A percentile compares a stretch with the other conserved stretches of the same genome.
Conservation (phyloP, 139 green algal species). For the Limnomonas spitsbergensis region DNA sequence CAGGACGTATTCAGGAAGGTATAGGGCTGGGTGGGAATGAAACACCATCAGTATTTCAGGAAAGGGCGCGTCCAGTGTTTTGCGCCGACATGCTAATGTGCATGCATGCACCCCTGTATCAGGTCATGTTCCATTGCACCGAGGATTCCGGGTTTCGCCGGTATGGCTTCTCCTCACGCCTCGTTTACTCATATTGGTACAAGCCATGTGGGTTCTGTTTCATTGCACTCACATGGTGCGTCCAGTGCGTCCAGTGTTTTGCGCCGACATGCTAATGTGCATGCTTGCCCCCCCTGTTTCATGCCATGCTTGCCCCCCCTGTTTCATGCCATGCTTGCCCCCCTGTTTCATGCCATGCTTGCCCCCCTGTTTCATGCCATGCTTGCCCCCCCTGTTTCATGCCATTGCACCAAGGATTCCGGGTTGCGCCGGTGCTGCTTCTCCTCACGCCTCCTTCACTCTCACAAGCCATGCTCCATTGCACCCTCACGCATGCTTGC, state of each 20-base stretch:
- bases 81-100: background rate
- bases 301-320: background rate
- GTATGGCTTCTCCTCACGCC: too few species aligned
- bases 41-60: background rate
- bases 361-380: too few species aligned
- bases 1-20: slow-evolving; percentile 24
- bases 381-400: too few species aligned
- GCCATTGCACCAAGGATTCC: background rate
- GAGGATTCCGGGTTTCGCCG: background rate
- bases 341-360: too few species aligned
- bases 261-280: background rate
- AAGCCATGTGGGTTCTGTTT: too few species aligned
- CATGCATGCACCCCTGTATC: background rate
- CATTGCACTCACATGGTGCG: too few species aligned
- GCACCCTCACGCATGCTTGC: background rate
- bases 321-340: too few species aligned
- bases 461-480: too few species aligned
- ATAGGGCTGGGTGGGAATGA: background rate
- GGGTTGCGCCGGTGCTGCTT: too few species aligned
- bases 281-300: background rate
- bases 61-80: background rate
- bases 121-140: background rate
- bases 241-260: background rate
- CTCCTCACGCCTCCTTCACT: too few species aligned
- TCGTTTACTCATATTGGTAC: too few species aligned